Conservation (phyloP, 2,329 filamentous ascomycete species). For the Colletotrichum liriopes region DNA sequence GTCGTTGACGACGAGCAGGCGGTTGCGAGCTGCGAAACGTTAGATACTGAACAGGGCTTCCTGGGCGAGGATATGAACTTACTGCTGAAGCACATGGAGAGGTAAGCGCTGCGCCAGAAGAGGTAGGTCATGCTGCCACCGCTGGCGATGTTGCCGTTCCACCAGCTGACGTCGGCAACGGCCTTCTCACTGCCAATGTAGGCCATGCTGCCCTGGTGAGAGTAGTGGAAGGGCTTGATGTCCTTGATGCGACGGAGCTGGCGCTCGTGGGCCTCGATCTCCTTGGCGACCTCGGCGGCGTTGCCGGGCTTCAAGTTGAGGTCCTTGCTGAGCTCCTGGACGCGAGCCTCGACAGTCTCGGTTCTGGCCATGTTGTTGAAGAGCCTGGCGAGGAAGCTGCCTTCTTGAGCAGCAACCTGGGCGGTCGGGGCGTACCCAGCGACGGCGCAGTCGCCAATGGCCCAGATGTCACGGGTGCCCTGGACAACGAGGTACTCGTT, state of each 20-base stretch:
- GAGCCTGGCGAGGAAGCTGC: conserved; percentile 91
- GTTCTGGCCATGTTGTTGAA: conserved; percentile 99
- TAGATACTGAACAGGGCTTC: conserved; percentile 30
- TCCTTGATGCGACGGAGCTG: conserved; percentile 92
- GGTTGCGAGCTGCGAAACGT: conserved; percentile 81
- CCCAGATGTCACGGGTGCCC: conserved; percentile 97
- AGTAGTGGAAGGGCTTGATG: conserved; percentile 98
- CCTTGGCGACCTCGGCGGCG: conserved; percentile 76
- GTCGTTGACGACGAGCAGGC: conserved; percentile 91
- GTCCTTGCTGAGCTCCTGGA: conserved; percentile 77
- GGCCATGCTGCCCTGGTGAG: conserved; percentile 94
- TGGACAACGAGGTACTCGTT: conserved; percentile 99
- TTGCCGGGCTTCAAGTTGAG: conserved; percentile 75
- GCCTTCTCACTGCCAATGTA: conserved; percentile 99
- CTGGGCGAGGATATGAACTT: conserved; percentile 64
- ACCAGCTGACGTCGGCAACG: conserved; percentile 96
- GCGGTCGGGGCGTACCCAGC: conserved; percentile 98
- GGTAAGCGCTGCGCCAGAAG: conserved; percentile 98
- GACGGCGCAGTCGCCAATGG: conserved; percentile 95
- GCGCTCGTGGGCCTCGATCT: conserved; percentile 91
- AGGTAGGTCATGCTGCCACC: conserved; percentile 96
- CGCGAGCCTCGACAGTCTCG: conserved; percentile 82
- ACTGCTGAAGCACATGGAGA: conserved; percentile 99
- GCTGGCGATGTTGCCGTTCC: conserved; percentile 95
- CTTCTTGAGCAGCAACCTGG: conserved; percentile 96